Evolutionary conservation across 2,329 filamentous ascomycete species (phyloP).

Genomic region (Apiospora sp.): DNA sequence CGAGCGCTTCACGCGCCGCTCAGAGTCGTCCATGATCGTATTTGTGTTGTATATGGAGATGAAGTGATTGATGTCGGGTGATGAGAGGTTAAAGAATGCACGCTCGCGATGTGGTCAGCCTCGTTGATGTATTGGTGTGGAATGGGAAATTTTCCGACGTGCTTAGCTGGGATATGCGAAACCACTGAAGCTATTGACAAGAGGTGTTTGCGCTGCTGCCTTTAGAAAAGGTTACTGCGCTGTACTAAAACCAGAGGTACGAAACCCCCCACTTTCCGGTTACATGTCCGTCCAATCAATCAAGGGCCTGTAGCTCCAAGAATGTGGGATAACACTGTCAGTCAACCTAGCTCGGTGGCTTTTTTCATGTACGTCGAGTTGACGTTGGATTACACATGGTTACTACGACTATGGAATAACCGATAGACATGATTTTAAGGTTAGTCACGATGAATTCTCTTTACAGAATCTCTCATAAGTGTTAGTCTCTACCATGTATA

Average conservation of each 20-base stretch:
- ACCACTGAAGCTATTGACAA: constrained; percentile 11
- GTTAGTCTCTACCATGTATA: too few species aligned
- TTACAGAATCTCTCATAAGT: not conserved
- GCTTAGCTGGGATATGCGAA: constrained; percentile 10
- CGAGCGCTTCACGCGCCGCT: constrained; percentile 81
- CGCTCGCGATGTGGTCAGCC: not conserved
- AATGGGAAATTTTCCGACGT: not conserved
- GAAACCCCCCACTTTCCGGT: not conserved
- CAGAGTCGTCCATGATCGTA: constrained; percentile 75
- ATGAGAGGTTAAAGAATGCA: not conserved
- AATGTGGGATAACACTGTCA: not conserved
- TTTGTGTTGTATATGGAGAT: not conserved
- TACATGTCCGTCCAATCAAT: not conserved
- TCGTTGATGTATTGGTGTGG: not conserved
- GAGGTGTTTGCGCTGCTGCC: not conserved
- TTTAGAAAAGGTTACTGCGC: constrained; percentile 2
- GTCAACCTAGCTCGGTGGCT: not conserved
- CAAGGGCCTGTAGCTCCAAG: not conserved
- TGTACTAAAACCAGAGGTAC: not conserved
- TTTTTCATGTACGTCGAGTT: not conserved
- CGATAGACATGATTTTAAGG: not conserved
- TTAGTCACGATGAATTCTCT: not conserved
- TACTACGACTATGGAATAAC: not conserved
- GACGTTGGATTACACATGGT: not conserved
- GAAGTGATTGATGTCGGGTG: too few species aligned